Evolutionary conservation across 78 protist genomes (phyloP), one percentile per base, ranked within the genome.

Genomic region (Emiliania huxleyi): DNA sequence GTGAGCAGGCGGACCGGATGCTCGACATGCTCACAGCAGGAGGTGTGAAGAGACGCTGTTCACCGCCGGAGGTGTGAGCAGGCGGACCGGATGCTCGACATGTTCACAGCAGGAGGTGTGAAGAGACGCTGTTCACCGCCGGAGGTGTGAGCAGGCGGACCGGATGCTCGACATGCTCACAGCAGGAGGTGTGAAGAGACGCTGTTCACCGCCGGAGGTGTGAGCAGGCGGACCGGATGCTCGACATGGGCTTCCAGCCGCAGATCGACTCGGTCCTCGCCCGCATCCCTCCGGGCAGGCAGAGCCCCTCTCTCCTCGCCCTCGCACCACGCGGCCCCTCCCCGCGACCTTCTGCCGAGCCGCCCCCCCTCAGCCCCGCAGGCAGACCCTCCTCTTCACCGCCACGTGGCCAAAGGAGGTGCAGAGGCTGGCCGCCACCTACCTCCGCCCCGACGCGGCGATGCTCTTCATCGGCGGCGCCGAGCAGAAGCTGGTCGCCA

Each of bases 201-300:
- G n/a, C n/a, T n/a, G n/a, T n/a, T n/a, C n/a, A n/a, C n/a, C n/a
- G n/a, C n/a, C n/a, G n/a, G n/a, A n/a, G n/a, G n/a, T n/a, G n/a
- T n/a, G n/a, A n/a, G 91, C 99, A 98, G 95, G 99, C 99, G 23
- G 99, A 98, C 75, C 96, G 99, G 87, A 98, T 98, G 99, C 95
- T 98, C 81, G 99, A 97, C 90, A 98, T 98, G 99, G 99, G 99
- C 35, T 98, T 98, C 69, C 98, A 96, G 87, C 96, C 94, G 40
- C 97, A 98, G 91, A 77, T 98, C 69, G 44, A 90, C 81, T n/a
- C 33, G 84, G 69, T 45, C 26, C n/a, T 45, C n/a, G 37, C 3
- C 25, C 75, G 29, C 94, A 97, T 98, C 99, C 98, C 98, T 40
- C 94, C 8, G 62, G 29, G 49, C 69, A 91, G 93, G 35, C 95